Conservation (phyloP, 2,329 filamentous ascomycete species). For the Trichoderma afroharzianum region DNA sequence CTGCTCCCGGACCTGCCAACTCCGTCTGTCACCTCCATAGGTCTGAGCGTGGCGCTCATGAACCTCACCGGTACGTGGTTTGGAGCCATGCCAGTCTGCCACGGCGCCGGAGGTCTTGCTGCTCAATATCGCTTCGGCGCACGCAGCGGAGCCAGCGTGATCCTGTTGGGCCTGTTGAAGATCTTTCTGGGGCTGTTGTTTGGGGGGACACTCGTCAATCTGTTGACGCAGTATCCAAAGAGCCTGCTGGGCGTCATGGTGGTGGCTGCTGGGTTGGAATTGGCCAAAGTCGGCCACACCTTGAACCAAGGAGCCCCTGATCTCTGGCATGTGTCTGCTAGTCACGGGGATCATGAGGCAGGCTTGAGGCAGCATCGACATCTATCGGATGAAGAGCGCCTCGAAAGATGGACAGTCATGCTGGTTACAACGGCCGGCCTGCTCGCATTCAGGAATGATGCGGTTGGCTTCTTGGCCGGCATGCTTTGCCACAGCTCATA, state of each 20-base stretch:
- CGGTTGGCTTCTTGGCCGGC: constrained; percentile 78
- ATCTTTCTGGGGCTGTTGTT: constrained; percentile 71
- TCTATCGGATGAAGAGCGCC: constrained; percentile 64
- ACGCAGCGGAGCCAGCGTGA: constrained; percentile 77
- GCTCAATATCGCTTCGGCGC: constrained; percentile 91
- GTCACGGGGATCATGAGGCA: constrained; percentile 33
- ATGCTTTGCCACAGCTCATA: constrained; percentile 75
- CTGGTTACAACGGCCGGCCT: constrained; percentile 79
- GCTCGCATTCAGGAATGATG: constrained; percentile 85
- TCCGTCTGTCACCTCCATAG: constrained; percentile 72
- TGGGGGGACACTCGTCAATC: constrained; percentile 66
- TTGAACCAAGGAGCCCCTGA: constrained; percentile 69
- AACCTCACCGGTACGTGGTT: constrained; percentile 88
- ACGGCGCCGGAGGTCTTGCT: constrained; percentile 85
- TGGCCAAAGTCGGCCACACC: constrained; percentile 79
- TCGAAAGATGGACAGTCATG: constrained; percentile 84
- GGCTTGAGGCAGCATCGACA: constrained; percentile 45
- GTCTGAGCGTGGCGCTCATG: constrained; percentile 76
- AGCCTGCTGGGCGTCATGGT: constrained; percentile 83
- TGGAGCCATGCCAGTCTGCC: constrained; percentile 91
- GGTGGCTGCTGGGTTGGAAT: constrained; percentile 80
- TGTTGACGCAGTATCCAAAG: constrained; percentile 71
- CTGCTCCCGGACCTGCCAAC: constrained; percentile 65
- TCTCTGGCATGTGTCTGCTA: constrained; percentile 53
- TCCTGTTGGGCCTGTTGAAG: constrained; percentile 75